Conservation (phyloP, 1,139 yeast genomes). For the Kurtzmaniella quercitrusa region DNA sequence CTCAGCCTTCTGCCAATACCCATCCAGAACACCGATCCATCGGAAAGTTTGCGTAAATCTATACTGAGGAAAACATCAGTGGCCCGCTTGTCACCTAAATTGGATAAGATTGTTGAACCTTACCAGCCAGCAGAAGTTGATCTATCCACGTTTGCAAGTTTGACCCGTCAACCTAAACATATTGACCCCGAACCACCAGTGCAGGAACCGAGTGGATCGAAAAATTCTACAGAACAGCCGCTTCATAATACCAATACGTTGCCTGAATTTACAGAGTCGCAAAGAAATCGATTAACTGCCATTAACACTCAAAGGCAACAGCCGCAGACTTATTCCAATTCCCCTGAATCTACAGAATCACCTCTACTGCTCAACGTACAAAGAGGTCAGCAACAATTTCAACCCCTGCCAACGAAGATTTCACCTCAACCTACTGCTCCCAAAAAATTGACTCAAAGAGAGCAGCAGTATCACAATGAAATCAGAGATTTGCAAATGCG, state of each 20-base stretch:
- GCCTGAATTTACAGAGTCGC: neutral
- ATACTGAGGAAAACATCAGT: slow-evolving; percentile 13
- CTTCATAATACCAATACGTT: neutral
- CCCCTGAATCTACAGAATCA: neutral
- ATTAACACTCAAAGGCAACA: neutral
- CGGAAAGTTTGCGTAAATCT: slow-evolving; percentile 8
- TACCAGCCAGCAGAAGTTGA: slow-evolving; percentile 57
- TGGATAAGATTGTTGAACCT: slow-evolving; percentile 19
- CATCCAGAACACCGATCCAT: slow-evolving; percentile 10
- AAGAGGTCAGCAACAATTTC: neutral
- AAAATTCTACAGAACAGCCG: neutral
- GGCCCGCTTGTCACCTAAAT: slow-evolving; percentile 9
- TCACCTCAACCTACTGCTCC: neutral
- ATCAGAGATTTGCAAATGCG: slow-evolving; percentile 5
- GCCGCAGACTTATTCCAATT: neutral
- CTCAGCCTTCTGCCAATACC: slow-evolving; percentile 44
- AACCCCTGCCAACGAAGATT: neutral
- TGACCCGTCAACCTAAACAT: slow-evolving; percentile 41
- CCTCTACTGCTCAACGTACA: neutral
- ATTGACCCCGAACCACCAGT: slow-evolving; percentile 4
- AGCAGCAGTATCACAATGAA: slow-evolving; percentile 6
- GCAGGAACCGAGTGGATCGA: slow-evolving; percentile 7
- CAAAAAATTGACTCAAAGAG: slow-evolving; percentile 1
- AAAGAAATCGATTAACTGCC: neutral
- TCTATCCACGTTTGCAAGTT: slow-evolving; percentile 44